Evolutionary conservation across 805 yeast genomes (phyloP), one percentile per base, ranked within the genome.

Genomic region (Suhomyces tanzawaensis): DNA sequence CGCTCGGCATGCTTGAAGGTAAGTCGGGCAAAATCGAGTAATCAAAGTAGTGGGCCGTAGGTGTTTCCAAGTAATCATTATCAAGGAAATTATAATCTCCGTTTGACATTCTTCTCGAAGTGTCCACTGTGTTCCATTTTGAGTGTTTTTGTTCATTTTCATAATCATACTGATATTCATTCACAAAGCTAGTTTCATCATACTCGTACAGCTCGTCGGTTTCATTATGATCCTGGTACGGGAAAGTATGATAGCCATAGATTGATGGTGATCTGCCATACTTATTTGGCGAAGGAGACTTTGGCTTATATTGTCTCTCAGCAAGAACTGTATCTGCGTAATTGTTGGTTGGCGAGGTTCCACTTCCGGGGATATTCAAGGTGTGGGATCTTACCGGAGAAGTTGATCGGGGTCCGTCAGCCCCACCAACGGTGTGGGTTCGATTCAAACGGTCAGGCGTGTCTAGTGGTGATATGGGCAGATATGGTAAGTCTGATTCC

Each of bases 21-120:
- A 65, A 47, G 21, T 64, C 68, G 0, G 71, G 71, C 14, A 65
- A 44, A 7, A 51, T 53, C 2, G 66, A 57, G 38, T 60, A 64
- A 45, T 65, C 69, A 46, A 65, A 64, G 36, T 57, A 47, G 14
- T 39, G 47, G 16, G 53, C 40, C 6, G 37, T 50, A 3, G 62
- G 60, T 4, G 64, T 53, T 31, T 54, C 44, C 13, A 30, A 36
- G 27, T 33, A 34, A 12, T 38, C 34, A 22, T 36, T 37, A 22
- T 37, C 32, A 4, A 34, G 34, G 21, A 46, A 42, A 13, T 42
- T 46, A 24, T 39, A 36, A 23, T 25, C 26, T n/a, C 36, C 36
- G 19, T 34, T 34, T 5, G 31, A 26, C 9, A 29, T 13, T 13
- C 39, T 19, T 19, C 32, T 25, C 21, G 11, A 9, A 8, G 22